Conservation (phyloP, 192 early-diverging fungal genomes). For the Coemansia sp. region DNA sequence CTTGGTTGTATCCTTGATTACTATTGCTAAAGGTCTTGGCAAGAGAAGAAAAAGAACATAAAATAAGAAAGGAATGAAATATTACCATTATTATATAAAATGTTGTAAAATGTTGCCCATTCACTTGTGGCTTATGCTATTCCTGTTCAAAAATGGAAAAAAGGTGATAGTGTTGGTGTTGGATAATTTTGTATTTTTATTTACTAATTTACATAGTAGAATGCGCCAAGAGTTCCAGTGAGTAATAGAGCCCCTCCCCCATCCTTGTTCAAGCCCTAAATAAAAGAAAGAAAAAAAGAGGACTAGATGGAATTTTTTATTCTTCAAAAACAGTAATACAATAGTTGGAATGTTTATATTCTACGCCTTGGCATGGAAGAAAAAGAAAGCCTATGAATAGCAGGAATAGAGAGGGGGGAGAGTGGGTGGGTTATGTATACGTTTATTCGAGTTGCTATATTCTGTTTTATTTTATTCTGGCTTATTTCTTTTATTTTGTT, state of each 20-base stretch:
- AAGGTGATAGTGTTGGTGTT: not conserved
- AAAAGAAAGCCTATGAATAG: not conserved
- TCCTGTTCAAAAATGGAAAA: not conserved
- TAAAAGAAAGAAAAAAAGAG: not conserved
- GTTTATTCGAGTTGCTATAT: too few relatives aligned
- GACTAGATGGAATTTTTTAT: not conserved
- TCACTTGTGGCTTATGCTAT: conserved; percentile 2
- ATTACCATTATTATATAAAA: too few relatives aligned
- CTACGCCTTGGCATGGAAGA: not conserved
- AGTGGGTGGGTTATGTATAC: too few relatives aligned
- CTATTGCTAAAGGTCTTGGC: not conserved
- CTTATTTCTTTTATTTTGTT: not conserved
- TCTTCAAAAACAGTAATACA: not conserved
- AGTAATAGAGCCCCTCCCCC: conserved; percentile 1
- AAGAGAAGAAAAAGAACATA: not conserved
- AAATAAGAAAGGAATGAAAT: not conserved
- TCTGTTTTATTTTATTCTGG: too few relatives aligned
- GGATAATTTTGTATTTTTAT: not conserved
- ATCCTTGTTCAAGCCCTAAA: not conserved
- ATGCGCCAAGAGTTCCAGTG: conserved; percentile 6
- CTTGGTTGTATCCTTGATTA: not conserved
- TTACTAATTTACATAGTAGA: not conserved
- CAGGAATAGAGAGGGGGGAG: too few relatives aligned
- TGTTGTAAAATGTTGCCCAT: too few relatives aligned
- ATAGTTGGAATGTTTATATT: conserved; percentile 9